phyloP scores from a whole-genome alignment of 169 alveolate species.

The Plasmodium knowlesi region DNA sequence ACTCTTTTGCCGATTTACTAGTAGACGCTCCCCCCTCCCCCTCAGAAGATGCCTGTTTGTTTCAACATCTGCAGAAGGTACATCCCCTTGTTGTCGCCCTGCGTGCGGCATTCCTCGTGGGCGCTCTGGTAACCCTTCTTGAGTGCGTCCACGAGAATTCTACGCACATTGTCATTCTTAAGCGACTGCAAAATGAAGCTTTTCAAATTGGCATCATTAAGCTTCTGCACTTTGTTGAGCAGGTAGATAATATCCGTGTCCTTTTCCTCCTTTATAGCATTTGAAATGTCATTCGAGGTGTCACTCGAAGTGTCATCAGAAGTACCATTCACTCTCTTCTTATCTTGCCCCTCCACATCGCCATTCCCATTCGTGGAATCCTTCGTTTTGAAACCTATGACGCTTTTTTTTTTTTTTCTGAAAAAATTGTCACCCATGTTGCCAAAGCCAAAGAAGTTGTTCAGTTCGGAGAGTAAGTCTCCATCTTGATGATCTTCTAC shows the following conservation, averaged over 20 bases:
- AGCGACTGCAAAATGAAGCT: slow-evolving; percentile 71
- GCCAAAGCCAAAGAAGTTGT: slow-evolving; percentile 67
- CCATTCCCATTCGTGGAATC: not conserved
- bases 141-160: slow-evolving; percentile 56
- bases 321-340: not conserved
- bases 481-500: slow-evolving; percentile 4
- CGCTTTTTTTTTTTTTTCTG: slow-evolving; percentile 57
- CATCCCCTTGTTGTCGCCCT: slow-evolving; percentile 70
- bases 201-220: slow-evolving; percentile 59
- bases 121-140: slow-evolving; percentile 70
- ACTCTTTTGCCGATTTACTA: not conserved
- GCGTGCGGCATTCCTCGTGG: slow-evolving; percentile 32
- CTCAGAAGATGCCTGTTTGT: slow-evolving; percentile 59
- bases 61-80: slow-evolving; percentile 69
- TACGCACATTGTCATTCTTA: slow-evolving; percentile 50
- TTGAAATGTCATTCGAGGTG: not conserved
- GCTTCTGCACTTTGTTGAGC: slow-evolving; percentile 54
- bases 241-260: slow-evolving; percentile 63
- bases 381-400: slow-evolving; percentile 63
- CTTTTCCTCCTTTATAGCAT: slow-evolving; percentile 70
- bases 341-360: not conserved
- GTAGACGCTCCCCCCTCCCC: not conserved
- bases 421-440: slow-evolving; percentile 52
- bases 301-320: not conserved
- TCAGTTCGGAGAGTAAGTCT: slow-evolving; percentile 60